phyloP scores from a whole-genome alignment of 176 grass and related monocot species.

The Carex cristatella region DNA sequence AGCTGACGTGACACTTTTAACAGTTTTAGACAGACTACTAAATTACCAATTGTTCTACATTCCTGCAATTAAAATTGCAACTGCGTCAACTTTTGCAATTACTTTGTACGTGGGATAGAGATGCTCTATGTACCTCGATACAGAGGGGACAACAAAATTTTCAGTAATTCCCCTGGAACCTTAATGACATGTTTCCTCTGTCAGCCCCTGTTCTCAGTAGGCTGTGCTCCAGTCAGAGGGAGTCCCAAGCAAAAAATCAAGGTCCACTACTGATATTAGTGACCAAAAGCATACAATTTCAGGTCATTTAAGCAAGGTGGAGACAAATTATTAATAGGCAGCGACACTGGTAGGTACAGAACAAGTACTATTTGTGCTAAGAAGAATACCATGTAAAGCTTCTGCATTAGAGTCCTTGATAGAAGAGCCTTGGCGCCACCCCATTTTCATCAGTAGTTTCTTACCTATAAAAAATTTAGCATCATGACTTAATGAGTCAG shows the following conservation, averaged over 20 bases:
- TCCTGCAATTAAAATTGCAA: not conserved
- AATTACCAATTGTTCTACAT: not conserved
- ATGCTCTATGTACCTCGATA: not conserved
- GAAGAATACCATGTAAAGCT: slow-evolving; percentile 70
- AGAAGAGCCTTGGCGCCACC: slow-evolving; percentile 86
- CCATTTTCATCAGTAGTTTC: slow-evolving; percentile 90
- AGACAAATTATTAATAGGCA: not conserved
- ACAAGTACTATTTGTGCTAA: not conserved
- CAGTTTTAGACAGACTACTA: not conserved
- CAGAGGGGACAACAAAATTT: not conserved
- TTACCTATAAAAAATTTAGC: slow-evolving; percentile 49
- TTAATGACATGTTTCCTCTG: not conserved
- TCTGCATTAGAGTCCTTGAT: slow-evolving; percentile 79
- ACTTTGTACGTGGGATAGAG: not conserved
- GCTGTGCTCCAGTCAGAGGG: not conserved
- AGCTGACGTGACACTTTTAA: not conserved
- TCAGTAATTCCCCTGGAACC: not conserved
- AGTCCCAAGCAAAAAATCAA: not conserved
- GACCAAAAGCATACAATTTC: not conserved
- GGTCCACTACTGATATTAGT: not conserved
- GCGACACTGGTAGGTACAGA: not conserved
- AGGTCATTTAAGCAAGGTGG: not conserved
- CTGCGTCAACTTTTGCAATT: not conserved
- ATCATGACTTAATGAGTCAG: not conserved
- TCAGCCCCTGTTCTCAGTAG: not conserved